phyloP scores from a whole-genome alignment of 2,329 filamentous ascomycete genomes.

The Monilinia polystroma region DNA sequence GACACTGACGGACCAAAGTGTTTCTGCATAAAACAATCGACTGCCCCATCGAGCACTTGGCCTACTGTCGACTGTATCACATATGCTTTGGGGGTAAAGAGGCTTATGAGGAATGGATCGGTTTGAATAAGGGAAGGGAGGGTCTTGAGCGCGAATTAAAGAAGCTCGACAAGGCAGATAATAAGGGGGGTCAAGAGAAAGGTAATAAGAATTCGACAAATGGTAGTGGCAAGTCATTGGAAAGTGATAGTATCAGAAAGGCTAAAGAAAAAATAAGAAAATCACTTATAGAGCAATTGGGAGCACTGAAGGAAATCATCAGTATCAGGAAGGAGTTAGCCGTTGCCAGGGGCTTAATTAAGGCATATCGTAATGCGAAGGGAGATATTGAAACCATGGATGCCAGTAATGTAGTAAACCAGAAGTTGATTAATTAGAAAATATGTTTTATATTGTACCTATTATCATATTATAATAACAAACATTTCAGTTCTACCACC shows the following conservation, averaged over 20 bases:
- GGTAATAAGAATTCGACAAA: neutral
- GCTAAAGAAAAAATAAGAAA: neutral
- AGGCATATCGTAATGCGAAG: neutral
- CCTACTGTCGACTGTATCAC: slow-evolving; percentile 34
- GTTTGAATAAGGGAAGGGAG: neutral
- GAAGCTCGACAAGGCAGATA: slow-evolving; percentile 3
- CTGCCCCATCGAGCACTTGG: slow-evolving; percentile 34
- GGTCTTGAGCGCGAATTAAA: neutral
- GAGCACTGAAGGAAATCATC: neutral
- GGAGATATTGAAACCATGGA: neutral
- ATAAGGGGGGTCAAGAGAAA: neutral
- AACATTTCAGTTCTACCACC: neutral
- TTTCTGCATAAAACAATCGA: slow-evolving; percentile 32
- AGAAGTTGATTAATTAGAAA: neutral
- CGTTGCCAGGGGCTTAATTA: neutral
- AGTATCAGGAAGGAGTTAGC: neutral
- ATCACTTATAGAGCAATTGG: neutral
- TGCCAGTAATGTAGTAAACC: neutral
- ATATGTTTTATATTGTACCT: neutral
- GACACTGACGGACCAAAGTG: slow-evolving; percentile 6
- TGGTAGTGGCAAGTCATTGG: neutral
- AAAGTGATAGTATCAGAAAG: neutral
- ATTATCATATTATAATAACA: neutral
- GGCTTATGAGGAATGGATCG: slow-evolving; percentile 28
- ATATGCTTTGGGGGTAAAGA: slow-evolving; percentile 34